Evolutionary conservation across 1,284 basidiomycete genomes (phyloP).

Genomic region (Cystobasidium slooffiae): DNA sequence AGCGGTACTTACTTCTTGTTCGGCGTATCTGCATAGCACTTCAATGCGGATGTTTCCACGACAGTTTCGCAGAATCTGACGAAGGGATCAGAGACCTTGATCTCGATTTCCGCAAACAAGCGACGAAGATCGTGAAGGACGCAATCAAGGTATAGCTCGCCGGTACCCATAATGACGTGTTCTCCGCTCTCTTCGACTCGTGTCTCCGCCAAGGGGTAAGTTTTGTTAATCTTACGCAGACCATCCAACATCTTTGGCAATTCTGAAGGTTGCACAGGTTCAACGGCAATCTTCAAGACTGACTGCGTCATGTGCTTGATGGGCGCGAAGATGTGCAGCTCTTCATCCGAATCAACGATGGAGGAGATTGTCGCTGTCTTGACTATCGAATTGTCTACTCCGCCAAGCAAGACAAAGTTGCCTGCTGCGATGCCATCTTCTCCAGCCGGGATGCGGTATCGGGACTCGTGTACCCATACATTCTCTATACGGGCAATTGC

Average conservation of each 20-base stretch:
- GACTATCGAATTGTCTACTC: conserved; percentile 89
- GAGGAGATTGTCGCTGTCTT: conserved; percentile 89
- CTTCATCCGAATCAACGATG: conserved; percentile 69
- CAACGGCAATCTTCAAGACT: conserved; percentile 97
- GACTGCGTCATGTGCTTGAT: conserved; percentile 96
- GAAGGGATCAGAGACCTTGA: conserved; percentile 98
- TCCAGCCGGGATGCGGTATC: conserved; percentile 74
- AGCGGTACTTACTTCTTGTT: conserved; percentile 81
- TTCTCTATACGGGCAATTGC: conserved; percentile 80
- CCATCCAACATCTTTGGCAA: conserved; percentile 98
- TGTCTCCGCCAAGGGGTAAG: conserved; percentile 89
- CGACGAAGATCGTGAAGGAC: conserved; percentile 93
- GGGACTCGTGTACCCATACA: conserved; percentile 85
- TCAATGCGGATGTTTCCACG: conserved; percentile 93
- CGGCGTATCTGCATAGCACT: conserved; percentile 97
- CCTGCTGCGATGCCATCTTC: conserved; percentile 87
- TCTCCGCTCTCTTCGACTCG: conserved; percentile 99
- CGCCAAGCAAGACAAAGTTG: conserved; percentile 87
- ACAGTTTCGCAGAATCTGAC: conserved; percentile 99
- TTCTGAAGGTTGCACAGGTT: conserved; percentile 96
- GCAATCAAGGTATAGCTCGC: conserved; percentile 95
- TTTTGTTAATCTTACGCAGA: conserved; percentile 94
- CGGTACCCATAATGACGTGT: conserved; percentile 94
- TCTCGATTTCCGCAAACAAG: conserved; percentile 96
- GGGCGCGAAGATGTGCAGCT: conserved; percentile 91